phyloP scores from a whole-genome alignment of 129 eudicot genomes.

The carrot (Daucus carota) region DNA sequence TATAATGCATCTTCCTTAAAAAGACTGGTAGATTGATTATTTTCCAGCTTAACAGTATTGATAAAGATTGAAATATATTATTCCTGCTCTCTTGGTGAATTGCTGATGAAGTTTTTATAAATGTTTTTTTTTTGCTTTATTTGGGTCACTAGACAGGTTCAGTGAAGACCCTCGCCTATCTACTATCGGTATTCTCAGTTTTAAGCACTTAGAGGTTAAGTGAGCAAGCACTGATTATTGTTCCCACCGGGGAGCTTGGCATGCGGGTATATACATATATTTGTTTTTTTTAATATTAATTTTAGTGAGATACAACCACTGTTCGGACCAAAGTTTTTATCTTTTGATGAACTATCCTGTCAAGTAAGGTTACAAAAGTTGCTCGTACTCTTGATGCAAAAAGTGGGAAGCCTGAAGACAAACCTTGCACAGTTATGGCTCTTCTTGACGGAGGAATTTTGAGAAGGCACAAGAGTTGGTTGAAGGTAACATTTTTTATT shows the following conservation, averaged over 20 bases:
- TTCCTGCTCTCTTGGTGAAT: too few relatives aligned
- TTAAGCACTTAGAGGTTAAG: conserved; percentile 63
- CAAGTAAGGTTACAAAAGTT: conserved; percentile 70
- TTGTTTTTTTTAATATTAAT: neutral
- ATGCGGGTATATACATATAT: conserved; percentile 54
- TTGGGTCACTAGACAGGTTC: conserved; percentile 85
- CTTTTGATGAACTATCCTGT: conserved; percentile 9
- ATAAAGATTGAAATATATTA: too few relatives aligned
- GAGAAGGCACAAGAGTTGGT: conserved; percentile 86
- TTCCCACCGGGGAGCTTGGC: conserved; percentile 94
- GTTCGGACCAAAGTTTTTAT: neutral
- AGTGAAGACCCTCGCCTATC: conserved; percentile 89
- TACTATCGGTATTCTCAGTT: conserved; percentile 53
- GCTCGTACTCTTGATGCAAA: conserved; percentile 78
- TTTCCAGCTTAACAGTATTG: too few relatives aligned
- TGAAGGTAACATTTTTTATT: conserved; percentile 42
- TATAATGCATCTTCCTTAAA: neutral
- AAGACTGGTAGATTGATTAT: too few relatives aligned
- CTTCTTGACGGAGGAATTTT: conserved; percentile 94
- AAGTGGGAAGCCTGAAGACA: conserved; percentile 39
- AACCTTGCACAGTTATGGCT: conserved; percentile 78
- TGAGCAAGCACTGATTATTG: conserved; percentile 82
- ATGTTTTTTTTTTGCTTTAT: conserved; percentile 9
- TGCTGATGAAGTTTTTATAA: neutral
- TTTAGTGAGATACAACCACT: neutral